These are phyloP conservation scores for Boletus tylopilopsis DNA, from an alignment of 768 basidiomycete species.

Conservation along the genomic window DNA sequence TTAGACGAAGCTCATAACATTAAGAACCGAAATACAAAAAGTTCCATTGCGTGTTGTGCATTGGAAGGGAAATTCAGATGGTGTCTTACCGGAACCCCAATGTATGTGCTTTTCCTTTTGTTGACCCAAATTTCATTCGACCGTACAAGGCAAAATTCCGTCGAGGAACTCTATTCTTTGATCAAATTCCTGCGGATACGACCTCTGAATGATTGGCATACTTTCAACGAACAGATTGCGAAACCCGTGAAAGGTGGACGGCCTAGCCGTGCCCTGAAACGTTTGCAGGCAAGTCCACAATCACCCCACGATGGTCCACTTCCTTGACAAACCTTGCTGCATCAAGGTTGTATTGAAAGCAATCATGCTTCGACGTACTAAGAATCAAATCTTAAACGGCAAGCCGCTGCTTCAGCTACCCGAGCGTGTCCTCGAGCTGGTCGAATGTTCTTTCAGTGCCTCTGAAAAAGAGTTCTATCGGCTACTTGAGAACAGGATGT, in stretches of 20 bases:
- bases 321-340: not conserved
- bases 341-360: constrained; percentile 73
- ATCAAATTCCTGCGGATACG: constrained; percentile 84
- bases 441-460: constrained; percentile 73
- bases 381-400: constrained; percentile 69
- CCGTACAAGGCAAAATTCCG: constrained; percentile 71
- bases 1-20: constrained; percentile 95
- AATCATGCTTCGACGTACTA: constrained; percentile 87
- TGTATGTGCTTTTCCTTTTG: constrained; percentile 37
- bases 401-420: constrained; percentile 83
- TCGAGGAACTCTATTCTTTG: constrained; percentile 86
- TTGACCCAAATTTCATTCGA: not conserved
- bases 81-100: constrained; percentile 84
- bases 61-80: constrained; percentile 79
- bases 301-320: not conserved
- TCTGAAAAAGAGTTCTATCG: constrained; percentile 80
- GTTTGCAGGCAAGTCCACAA: constrained; percentile 57
- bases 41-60: constrained; percentile 72
- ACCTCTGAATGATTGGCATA: constrained; percentile 75
- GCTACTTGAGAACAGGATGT: constrained; percentile 65
- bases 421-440: constrained; percentile 60
- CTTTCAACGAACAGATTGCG: constrained; percentile 75
- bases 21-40: constrained; percentile 80
- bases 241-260: constrained; percentile 72
- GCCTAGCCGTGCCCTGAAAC: constrained; percentile 71